Base-by-base conservation (phyloP, 2,329 filamentous ascomycete genomes). In the Bipolaris oryzae region DNA sequence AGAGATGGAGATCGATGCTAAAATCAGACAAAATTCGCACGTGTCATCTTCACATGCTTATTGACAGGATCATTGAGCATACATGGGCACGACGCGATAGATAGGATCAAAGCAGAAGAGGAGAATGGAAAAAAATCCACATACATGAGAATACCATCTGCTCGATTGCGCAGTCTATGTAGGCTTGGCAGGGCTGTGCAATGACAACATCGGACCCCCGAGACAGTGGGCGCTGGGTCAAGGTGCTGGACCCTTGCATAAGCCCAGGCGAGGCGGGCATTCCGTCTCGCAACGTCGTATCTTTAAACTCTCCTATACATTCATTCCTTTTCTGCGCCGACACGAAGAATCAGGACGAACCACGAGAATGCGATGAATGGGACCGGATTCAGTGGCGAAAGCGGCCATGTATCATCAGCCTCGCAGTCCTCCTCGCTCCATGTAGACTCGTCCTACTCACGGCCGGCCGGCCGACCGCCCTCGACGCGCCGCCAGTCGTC, bases 301-400 rank as follows among this genome's bases (percentile, higher is more conserved):
- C 42, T 6, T 31, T 44, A 31, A 31, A 31, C 28, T 10, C 28
- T 16, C 39, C n/a, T 21, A 31, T 31, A 43, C 54, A 48, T 28
- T 38, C 45, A 28, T 48, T 48, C 34, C 28, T 13, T 13, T 38
- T 38, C 28, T 45, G 34, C 37, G 43, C 33, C 34, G 37, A 38
- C 41, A 41, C 39, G 50, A 43, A 50, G 46, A 42, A 31, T 18
- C 7, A 38, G 35, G 15, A 25, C 5, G n/a, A 44, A 5, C 49
- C 6, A 45, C 31, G 47, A 65, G 57, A 50, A 80, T 79, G 78
- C 75, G 67, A 81, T 81, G 79, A 80, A 74, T 71, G 74, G 76
- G 58, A 73, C 76, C 64, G 38, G 34, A 35, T 56, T 49, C 49
- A 45, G 35, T 25, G 53, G 47, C 53, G 35, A 50, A 56, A 48